Conservation (phyloP, 176 grass and related monocot species). For the Musa beccarii region DNA sequence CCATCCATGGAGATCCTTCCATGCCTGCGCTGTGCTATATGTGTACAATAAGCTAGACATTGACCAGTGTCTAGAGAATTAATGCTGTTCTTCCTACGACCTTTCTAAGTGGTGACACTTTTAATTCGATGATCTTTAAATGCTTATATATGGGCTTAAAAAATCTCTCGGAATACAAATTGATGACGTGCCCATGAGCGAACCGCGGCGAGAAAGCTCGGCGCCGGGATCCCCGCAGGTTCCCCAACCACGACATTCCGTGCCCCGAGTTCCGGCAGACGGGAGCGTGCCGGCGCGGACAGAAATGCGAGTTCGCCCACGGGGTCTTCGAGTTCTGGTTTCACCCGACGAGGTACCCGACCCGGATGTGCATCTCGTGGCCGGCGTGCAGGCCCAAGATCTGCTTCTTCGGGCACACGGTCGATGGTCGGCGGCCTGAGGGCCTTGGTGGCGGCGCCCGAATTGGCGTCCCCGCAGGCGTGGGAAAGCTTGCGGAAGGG, state of each 20-base stretch:
- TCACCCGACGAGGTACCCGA: constrained; percentile 23
- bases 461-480: not conserved
- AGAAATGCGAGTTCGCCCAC: constrained; percentile 22
- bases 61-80: no score
- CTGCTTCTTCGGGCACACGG: constrained; percentile 27
- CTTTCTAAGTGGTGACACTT: no score
- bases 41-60: no score
- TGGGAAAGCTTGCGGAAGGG: not conserved
- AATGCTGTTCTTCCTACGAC: no score
- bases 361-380: constrained; percentile 11
- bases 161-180: not conserved
- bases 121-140: no score
- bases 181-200: constrained; percentile 6
- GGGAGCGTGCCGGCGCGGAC: constrained; percentile 16
- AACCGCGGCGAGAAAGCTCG: constrained; percentile 18
- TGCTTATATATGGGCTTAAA: no score
- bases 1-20: no score
- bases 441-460: not conserved
- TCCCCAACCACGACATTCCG: constrained; percentile 10
- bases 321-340: constrained; percentile 33
- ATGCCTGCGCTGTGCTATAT: no score
- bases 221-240: constrained; percentile 15
- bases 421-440: constrained; percentile 10
- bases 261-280: constrained; percentile 22
- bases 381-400: constrained; percentile 4